These are phyloP conservation scores for Rhodotorula sp. DNA, from an alignment of 1,284 basidiomycete genomes.

Conservation along the genomic window DNA sequence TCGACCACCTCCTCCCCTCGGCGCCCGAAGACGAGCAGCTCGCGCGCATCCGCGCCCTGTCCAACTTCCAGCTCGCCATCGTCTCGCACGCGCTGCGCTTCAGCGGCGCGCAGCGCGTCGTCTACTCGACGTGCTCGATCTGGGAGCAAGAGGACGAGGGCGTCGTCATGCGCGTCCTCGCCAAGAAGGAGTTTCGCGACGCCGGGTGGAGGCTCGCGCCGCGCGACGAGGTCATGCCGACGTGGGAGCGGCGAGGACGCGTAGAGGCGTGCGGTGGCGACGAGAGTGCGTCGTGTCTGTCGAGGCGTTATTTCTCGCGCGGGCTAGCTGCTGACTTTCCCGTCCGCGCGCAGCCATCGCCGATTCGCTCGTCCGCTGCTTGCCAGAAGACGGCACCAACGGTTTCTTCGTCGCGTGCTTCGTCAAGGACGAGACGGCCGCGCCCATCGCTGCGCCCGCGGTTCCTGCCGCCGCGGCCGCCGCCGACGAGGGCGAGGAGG, in stretches of 20 bases:
- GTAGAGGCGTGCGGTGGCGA: constrained; percentile 57
- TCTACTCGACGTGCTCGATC: constrained; percentile 95
- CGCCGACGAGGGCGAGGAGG: neutral
- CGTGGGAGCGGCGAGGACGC: constrained; percentile 76
- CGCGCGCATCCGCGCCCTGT: constrained; percentile 71
- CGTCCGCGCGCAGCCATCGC: constrained; percentile 58
- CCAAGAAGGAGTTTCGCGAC: constrained; percentile 64
- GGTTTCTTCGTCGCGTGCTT: constrained; percentile 94
- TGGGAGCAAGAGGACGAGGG: constrained; percentile 88
- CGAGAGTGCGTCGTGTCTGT: constrained; percentile 34
- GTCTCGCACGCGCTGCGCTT: constrained; percentile 94
- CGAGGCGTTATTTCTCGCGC: neutral
- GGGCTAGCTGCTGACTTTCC: neutral
- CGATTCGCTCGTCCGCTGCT: constrained; percentile 74
- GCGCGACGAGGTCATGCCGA: constrained; percentile 65
- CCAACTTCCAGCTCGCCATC: constrained; percentile 87
- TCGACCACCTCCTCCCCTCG: constrained; percentile 49
- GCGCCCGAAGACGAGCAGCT: constrained; percentile 55
- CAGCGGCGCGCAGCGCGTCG: constrained; percentile 66
- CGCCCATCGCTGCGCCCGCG: constrained; percentile 10
- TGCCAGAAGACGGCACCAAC: constrained; percentile 82
- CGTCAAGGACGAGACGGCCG: constrained; percentile 52
- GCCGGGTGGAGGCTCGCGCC: constrained; percentile 69
- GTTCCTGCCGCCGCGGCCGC: neutral
- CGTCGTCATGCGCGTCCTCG: constrained; percentile 67